Conservation (phyloP, 257 asterid genomes). For the Mitragyna speciosa region DNA sequence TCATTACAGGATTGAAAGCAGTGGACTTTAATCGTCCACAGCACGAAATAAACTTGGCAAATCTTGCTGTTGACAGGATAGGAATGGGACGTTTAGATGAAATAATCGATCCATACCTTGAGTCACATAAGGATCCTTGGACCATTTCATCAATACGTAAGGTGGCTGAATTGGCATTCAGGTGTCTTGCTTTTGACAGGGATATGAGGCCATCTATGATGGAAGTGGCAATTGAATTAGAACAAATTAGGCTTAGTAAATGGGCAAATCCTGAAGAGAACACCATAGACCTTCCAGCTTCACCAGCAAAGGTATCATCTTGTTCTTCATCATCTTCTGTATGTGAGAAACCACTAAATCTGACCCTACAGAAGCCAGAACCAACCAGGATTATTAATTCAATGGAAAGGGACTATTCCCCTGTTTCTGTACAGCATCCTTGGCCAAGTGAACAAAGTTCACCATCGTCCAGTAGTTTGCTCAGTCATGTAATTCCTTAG, state of each 20-base stretch:
- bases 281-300: conserved; percentile 9
- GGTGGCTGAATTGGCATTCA: conserved; percentile 67
- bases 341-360: conserved; percentile 44
- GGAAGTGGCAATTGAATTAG: conserved; percentile 70
- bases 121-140: conserved; percentile 31
- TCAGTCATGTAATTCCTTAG: conserved; percentile 36
- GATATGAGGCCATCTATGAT: conserved; percentile 79
- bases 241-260: conserved; percentile 51
- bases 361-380: conserved; percentile 16
- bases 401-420: conserved; percentile 42
- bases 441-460: conserved; percentile 68
- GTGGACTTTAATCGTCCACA: conserved; percentile 60
- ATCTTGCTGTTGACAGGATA: conserved; percentile 61
- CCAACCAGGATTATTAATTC: conserved; percentile 18
- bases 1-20: conserved; percentile 53
- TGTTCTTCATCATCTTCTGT: conserved; percentile 41
- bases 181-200: conserved; percentile 67
- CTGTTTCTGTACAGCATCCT: conserved; percentile 44
- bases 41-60: conserved; percentile 53
- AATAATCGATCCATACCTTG: conserved; percentile 52
- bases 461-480: conserved; percentile 65
- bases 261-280: conserved; percentile 31
- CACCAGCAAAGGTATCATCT: conserved; percentile 24
- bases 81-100: conserved; percentile 59
- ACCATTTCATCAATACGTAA: conserved; percentile 38